Evolutionary conservation across 2,329 filamentous ascomycete genomes (phyloP).

Genomic region (Scedosporium apiospermum): DNA sequence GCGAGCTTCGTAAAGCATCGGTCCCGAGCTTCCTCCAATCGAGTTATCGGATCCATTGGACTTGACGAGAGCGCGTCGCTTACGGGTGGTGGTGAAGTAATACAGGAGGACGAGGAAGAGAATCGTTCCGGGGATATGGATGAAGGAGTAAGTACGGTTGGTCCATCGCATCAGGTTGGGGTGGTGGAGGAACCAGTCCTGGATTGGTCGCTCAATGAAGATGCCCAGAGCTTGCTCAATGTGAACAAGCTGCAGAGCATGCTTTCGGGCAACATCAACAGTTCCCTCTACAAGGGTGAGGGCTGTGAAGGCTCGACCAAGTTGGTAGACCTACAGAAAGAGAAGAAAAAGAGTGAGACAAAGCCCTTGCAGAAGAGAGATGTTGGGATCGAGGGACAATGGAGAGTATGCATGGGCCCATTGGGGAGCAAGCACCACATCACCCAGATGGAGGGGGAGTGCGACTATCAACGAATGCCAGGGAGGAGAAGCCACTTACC

Average conservation of each 20-base stretch:
- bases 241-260: slow-evolving; percentile 58
- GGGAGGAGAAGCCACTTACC: slow-evolving; percentile 37
- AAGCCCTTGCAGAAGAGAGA: not conserved
- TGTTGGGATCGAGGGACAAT: not conserved
- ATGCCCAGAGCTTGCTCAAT: slow-evolving; percentile 56
- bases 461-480: not conserved
- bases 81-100: slow-evolving; percentile 58
- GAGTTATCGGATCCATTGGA: slow-evolving; percentile 12
- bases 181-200: slow-evolving; percentile 40
- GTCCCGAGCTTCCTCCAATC: slow-evolving; percentile 20
- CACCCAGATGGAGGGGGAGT: not conserved
- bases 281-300: slow-evolving; percentile 59
- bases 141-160: slow-evolving; percentile 66
- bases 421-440: not conserved
- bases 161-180: slow-evolving; percentile 55
- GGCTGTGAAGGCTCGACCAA: slow-evolving; percentile 63
- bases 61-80: slow-evolving; percentile 25
- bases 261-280: slow-evolving; percentile 56
- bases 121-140: slow-evolving; percentile 69
- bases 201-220: slow-evolving; percentile 55
- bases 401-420: no score
- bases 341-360: not conserved
- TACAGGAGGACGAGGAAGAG: slow-evolving; percentile 56
- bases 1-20: slow-evolving; percentile 42
- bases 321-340: slow-evolving; percentile 54